These are phyloP conservation scores for Cystobasidium ongulense DNA, from an alignment of 768 basidiomycete genomes.

Conservation along the genomic window DNA sequence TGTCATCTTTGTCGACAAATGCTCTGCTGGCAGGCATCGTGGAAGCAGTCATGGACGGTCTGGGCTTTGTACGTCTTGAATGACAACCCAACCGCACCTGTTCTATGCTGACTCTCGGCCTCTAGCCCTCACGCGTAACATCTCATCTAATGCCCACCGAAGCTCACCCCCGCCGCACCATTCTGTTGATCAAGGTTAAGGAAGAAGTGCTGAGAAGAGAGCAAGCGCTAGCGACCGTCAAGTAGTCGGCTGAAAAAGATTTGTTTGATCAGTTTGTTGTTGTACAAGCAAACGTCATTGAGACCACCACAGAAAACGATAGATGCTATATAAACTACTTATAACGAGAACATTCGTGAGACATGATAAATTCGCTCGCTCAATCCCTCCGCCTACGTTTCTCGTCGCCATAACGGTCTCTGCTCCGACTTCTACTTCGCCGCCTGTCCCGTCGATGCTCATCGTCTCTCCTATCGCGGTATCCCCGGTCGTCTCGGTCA, in stretches of 20 bases:
- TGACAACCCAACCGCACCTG: constrained; percentile 5
- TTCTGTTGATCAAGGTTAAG: constrained; percentile 96
- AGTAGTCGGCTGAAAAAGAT: constrained; percentile 47
- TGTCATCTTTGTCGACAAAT: constrained; percentile 90
- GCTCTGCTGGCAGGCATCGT: constrained; percentile 96
- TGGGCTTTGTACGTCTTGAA: constrained; percentile 70
- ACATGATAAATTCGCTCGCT: too few relatives aligned
- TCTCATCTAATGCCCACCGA: constrained; percentile 83
- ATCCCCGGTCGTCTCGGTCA: constrained; percentile 31
- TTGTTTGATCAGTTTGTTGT: neutral
- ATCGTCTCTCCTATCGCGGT: constrained; percentile 37
- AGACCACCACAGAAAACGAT: neutral
- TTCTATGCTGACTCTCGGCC: neutral
- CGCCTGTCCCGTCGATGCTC: neutral
- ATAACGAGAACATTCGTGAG: too few relatives aligned
- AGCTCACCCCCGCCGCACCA: constrained; percentile 72
- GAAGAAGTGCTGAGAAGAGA: constrained; percentile 87
- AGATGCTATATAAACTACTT: too few relatives aligned
- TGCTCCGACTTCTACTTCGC: constrained; percentile 41
- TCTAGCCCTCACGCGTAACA: constrained; percentile 87
- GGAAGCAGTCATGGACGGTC: constrained; percentile 87
- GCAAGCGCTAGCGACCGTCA: constrained; percentile 57
- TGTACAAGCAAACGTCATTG: neutral
- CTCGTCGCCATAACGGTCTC: constrained; percentile 41
- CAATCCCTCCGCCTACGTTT: constrained; percentile 30